phyloP scores from a whole-genome alignment of 108 stramenopile species.

The Hondaea fermentalgiana region DNA sequence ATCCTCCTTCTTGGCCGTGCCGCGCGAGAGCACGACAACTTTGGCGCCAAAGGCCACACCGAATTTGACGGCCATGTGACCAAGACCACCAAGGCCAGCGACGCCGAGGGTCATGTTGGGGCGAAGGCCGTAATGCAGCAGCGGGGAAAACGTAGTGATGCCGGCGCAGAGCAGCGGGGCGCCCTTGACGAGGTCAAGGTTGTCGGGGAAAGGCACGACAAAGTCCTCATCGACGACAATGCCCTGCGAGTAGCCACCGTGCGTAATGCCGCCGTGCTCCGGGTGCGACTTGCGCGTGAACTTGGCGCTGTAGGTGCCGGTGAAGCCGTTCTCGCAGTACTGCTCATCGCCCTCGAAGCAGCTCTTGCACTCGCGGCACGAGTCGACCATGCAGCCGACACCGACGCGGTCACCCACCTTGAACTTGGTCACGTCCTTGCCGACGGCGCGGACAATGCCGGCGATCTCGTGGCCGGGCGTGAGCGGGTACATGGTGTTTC shows the following conservation, averaged over 20 bases:
- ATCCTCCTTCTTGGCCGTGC: conserved; percentile 36
- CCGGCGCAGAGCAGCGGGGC: conserved; percentile 58
- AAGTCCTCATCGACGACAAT: conserved; percentile 16
- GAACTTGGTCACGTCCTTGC: conserved; percentile 45
- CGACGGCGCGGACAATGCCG: conserved; percentile 49
- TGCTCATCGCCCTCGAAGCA: conserved; percentile 49
- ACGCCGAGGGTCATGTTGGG: conserved; percentile 44
- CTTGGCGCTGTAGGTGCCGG: background rate
- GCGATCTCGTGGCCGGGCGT: conserved; percentile 43
- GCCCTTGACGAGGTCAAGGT: conserved; percentile 12
- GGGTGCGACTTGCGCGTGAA: background rate
- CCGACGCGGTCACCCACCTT: conserved; percentile 61
- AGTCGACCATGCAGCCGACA: conserved; percentile 57
- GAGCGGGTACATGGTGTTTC: background rate
- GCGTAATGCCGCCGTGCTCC: background rate
- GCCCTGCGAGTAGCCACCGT: conserved; percentile 31
- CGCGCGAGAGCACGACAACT: conserved; percentile 40
- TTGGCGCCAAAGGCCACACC: conserved; percentile 46
- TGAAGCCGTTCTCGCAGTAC: conserved; percentile 31
- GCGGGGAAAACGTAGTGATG: conserved; percentile 51
- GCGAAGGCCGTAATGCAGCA: conserved; percentile 34
- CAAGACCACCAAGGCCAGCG: conserved; percentile 58
- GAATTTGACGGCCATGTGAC: conserved; percentile 53
- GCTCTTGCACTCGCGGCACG: conserved; percentile 47
- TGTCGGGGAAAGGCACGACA: background rate